Evolutionary conservation across 805 yeast species (phyloP), one percentile per base, ranked within the genome.

Genomic region (Brettanomyces bruxellensis): DNA sequence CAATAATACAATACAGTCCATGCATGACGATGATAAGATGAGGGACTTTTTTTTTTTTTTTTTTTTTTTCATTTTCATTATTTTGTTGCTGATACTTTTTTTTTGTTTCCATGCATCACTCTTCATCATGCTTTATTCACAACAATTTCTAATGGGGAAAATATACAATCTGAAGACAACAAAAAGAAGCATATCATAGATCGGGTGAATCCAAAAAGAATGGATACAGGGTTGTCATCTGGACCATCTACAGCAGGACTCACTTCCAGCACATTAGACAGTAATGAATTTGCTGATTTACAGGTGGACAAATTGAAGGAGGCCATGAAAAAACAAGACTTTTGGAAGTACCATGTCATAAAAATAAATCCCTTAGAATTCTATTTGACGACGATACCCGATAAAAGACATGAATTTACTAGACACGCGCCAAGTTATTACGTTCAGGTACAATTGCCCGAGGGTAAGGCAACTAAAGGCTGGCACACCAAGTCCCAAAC

Each of bases 361-460:
- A 71, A 69, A 45, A 64, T 78, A 44, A 79, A 80, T 9, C 70
- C 68, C 37, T 41, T 48, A 34, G 80, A 76, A 52, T 62, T 79
- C 41, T 81, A 81, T 56, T 56, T 83, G 41, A 74, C 88, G 1
- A 83, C 90, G 0, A 83, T 79, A 53, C 89, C 89, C 0, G 80
- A 78, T 23, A 61, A 68, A 18, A 71, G 75, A 50, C 88, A 83
- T 57, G 59, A 76, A 35, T 74, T 72, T 51, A 75, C 83, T 45
- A 65, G 84, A 32, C 69, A 71, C 51, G 86, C 79, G 0, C 88
- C 88, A 0, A 79, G 86, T 3, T 79, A 76, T 54, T 76, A 72
- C 52, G 76, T 81, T 13, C 71, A 71, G 44, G 53, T 73, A 2
- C 58, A 61, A 38, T 39, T 62, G 2, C 54, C 54, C 3, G 45